Evolutionary conservation across 176 grass and related monocot species (phyloP), one percentile per base, ranked within the genome.

Genomic region (barley (Hordeum vulgare)): DNA sequence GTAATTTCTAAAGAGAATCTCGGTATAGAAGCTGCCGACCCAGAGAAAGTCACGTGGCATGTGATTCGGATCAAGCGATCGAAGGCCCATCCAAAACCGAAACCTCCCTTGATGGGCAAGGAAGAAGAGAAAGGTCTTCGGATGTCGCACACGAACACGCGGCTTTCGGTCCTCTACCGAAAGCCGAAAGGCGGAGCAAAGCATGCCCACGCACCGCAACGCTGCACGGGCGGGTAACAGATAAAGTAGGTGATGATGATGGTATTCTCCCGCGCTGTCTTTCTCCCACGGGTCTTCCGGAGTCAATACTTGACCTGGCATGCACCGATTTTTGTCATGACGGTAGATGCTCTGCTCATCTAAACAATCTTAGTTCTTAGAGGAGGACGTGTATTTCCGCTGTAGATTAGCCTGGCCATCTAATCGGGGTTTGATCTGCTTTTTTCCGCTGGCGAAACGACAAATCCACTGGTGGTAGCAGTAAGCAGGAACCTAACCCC

Each of bases 121-220:
- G 45, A 49, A 49, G 45, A 18, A 51, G 18, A 51, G 14, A 51
- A 51, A 51, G 47, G 47, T 51, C 14, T 51, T 15, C 47, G 2
- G 47, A 51, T 51, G 47, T 51, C 47, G 15, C 47, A 18, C 47
- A 51, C 47, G 14, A 51, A 9, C 13, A 23, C 11, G n/a, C 31
- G 25, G 66, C 66, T 63, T 80, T 80, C 56, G 8, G 59, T 45
- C 41, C 47, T 51, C 41, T 18, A 24, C 40, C 76, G 31, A 86
- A 80, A 80, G 76, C 40, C 76, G 31, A 86, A 80, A 80, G 76
- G 42, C n/a, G 2, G 15, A 82, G 63, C 8, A 41, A 68, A 45
- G 49, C 47, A 11, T 4, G 10, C 60, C 31, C 34, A 42, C 5
- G 36, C 40, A 25, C 47, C 47, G 47, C 47, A 18, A 2, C 47